Evolutionary conservation across 345 rosid genomes (phyloP), one percentile per base, ranked within the genome.

Genomic region (Pistacia vera): DNA sequence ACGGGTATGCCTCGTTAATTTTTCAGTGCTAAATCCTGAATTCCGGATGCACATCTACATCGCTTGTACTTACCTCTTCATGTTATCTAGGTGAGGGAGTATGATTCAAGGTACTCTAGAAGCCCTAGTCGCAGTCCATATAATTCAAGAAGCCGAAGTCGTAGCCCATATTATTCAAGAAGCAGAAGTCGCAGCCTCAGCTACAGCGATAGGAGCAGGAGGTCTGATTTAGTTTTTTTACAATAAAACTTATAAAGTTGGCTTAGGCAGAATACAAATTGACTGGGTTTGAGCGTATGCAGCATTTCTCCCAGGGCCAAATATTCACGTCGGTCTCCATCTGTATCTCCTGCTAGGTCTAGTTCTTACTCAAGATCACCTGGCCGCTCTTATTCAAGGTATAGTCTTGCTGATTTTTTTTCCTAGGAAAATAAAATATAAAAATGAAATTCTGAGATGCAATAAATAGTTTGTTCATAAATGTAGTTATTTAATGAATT

Each of bases 31-130:
- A 4, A 46, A 11, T 68, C 28, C 44, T 36, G 0, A 72, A 1
- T 69, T 33, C 18, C 2, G 12, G 63, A 16, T 35, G 55, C 14
- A 46, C 25, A n/a, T 78, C 25, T 74, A 38, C 20, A 28, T 36
- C 14, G 63, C 22, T n/a, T 60, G 57, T 54, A 58, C 17, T 66
- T 55, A 36, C 25, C 36, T 12, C 9, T 36, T 54, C 46, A 11
- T 36, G 30, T 66, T 78, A 36, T 22, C n/a, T 66, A 96, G 99
- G 98, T 96, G 83, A 86, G 89, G 78, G 97, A 91, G 79, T 92
- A 93, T 79, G 91, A 83, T 73, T 86, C 90, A 2, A 85, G 87
- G 58, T 82, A 82, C 70, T 89, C 90, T 17, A 86, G 92, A 84
- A 96, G 99, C 78, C 87, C 78, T 66, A 90, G 90, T 77, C 90